Evolutionary conservation across 345 rosid species (phyloP).

Genomic region (Pseudoturritis turrita): DNA sequence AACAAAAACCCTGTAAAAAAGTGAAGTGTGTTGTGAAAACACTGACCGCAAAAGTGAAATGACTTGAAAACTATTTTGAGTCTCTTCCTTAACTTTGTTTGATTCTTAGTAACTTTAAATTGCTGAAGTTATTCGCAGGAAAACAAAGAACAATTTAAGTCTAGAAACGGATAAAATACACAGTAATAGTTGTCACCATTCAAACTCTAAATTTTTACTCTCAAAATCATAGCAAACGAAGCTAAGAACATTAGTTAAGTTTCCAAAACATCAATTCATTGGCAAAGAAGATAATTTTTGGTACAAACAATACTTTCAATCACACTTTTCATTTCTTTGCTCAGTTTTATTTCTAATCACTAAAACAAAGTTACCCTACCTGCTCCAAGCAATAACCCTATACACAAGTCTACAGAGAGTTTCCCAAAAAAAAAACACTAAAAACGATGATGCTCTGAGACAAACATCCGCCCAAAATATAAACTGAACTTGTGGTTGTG

Average conservation of each 20-base stretch:
- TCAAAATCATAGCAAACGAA: background rate
- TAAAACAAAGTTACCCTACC: constrained; percentile 19
- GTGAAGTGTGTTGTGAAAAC: too few relatives aligned
- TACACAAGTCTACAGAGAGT: constrained; percentile 15
- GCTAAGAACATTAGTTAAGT: background rate
- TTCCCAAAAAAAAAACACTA: constrained; percentile 19
- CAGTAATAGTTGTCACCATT: too few relatives aligned
- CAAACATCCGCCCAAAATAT: constrained; percentile 7
- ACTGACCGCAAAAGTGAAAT: too few relatives aligned
- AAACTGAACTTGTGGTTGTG: constrained; percentile 4
- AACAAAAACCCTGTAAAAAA: too few relatives aligned
- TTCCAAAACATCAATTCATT: constrained; percentile 5
- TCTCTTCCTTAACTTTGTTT: too few relatives aligned
- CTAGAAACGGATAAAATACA: too few relatives aligned
- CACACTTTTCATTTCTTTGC: constrained; percentile 12
- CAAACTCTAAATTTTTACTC: background rate
- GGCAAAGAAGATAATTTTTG: constrained; percentile 5
- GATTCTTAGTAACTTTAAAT: too few relatives aligned
- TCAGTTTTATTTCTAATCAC: constrained; percentile 19
- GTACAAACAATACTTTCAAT: constrained; percentile 19
- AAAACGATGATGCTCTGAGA: background rate
- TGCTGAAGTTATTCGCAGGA: too few relatives aligned
- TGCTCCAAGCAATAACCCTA: constrained; percentile 14
- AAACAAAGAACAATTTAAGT: too few relatives aligned
- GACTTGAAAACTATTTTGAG: too few relatives aligned